A percentile compares a stretch with the other conserved stretches of the same genome.
phyloP scores from a whole-genome alignment of 2,329 filamentous ascomycete species.

The Ascochyta viciae-villosae region DNA sequence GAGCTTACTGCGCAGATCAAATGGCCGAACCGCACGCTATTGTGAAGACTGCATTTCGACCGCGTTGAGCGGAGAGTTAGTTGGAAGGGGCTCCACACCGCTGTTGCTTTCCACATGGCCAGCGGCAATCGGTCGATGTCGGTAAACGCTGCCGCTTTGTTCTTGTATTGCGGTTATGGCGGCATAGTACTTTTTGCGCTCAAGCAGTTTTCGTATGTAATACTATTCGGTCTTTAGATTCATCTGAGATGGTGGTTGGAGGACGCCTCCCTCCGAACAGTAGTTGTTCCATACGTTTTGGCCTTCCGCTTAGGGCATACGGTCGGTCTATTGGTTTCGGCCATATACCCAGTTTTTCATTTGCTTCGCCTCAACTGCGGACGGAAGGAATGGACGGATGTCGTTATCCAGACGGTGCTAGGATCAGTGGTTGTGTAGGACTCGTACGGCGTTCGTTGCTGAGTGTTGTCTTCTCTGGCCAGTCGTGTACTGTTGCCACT shows the following conservation, averaged over 20 bases:
- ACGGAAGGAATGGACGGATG: constrained; percentile 3
- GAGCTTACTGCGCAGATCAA: neutral
- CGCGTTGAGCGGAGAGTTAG: neutral
- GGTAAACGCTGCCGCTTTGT: neutral
- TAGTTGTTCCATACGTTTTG: neutral
- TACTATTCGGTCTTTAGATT: neutral
- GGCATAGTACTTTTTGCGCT: neutral
- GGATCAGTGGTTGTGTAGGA: neutral
- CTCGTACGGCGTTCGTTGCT: constrained; percentile 4
- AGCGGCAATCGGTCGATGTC: neutral
- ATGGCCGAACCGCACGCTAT: neutral
- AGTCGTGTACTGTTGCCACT: neutral
- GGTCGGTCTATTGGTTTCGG: neutral
- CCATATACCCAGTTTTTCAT: constrained; percentile 1
- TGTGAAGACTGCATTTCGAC: neutral
- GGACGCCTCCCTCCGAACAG: neutral
- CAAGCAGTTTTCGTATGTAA: neutral
- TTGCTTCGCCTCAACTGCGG: constrained; percentile 10
- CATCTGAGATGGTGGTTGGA: neutral
- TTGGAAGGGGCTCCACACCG: neutral
- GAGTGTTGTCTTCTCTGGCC: neutral
- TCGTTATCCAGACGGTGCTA: constrained; percentile 2
- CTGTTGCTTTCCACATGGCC: neutral
- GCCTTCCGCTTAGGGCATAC: constrained; percentile 7
- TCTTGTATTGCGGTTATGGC: neutral